Evolutionary conservation across 257 asterid genomes (phyloP).

Genomic region (Catharanthus roseus): DNA sequence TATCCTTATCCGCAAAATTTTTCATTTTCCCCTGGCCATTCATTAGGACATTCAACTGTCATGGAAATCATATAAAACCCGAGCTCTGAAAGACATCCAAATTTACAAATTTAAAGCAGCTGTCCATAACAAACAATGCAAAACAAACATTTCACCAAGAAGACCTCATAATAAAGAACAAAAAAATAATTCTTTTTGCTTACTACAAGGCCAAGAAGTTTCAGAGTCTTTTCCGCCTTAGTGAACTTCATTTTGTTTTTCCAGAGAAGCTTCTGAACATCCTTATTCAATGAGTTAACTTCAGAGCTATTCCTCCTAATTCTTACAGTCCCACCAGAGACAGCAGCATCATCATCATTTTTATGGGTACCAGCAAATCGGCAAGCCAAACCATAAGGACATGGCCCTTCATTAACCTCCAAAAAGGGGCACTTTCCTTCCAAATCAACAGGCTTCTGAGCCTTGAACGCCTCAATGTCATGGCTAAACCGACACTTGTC

Average conservation of each 20-base stretch:
- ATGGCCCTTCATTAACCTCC: constrained; percentile 43
- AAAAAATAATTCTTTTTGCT: background rate
- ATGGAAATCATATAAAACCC: background rate
- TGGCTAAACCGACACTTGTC: constrained; percentile 91
- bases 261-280: constrained; percentile 93
- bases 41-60: constrained; percentile 11
- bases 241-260: constrained; percentile 82
- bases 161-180: background rate
- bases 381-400: constrained; percentile 85
- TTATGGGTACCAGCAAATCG: constrained; percentile 71
- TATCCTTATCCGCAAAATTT: constrained; percentile 29
- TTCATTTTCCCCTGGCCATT: constrained; percentile 45
- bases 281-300: constrained; percentile 62
- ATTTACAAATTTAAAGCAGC: background rate
- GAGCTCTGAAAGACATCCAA: background rate
- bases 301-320: constrained; percentile 35
- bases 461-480: constrained; percentile 73
- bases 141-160: background rate
- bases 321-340: constrained; percentile 9
- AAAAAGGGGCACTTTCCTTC: constrained; percentile 78
- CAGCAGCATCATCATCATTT: constrained; percentile 25
- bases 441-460: constrained; percentile 85
- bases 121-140: too few relatives aligned
- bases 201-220: constrained; percentile 72
- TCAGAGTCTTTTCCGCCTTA: constrained; percentile 70